A percentile compares a stretch with the other conserved stretches of the same genome.
phyloP scores from a whole-genome alignment of 2,329 filamentous ascomycete species.

The Fusarium coffeatum region DNA sequence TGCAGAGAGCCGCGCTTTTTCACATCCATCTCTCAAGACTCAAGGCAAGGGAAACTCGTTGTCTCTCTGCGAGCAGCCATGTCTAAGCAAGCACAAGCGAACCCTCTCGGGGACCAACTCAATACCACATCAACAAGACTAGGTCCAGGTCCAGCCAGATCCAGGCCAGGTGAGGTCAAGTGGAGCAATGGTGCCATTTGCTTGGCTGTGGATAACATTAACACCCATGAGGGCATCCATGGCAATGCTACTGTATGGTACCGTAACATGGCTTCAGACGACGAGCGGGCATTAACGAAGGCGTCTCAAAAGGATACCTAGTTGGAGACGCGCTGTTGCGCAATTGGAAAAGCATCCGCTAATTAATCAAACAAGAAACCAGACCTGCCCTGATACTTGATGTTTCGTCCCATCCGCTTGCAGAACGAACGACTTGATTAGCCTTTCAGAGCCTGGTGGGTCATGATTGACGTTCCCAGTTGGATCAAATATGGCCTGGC shows the following conservation, averaged over 20 bases:
- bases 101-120: constrained; percentile 30
- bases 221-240: constrained; percentile 31
- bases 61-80: constrained; percentile 12
- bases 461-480: constrained; percentile 30
- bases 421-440: constrained; percentile 41
- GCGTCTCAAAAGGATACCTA: constrained; percentile 26
- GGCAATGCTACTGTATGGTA: constrained; percentile 4
- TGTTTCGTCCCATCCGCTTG: constrained; percentile 29
- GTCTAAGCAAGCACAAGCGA: constrained; percentile 18
- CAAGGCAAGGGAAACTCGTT: background rate
- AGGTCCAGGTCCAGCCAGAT: constrained; percentile 33
- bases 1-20: background rate
- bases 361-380: constrained; percentile 13
- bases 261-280: constrained; percentile 9
- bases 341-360: constrained; percentile 34
- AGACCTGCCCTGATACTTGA: background rate
- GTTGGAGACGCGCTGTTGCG: constrained; percentile 18
- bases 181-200: constrained; percentile 47
- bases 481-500: constrained; percentile 28
- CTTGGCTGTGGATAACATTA: constrained; percentile 36
- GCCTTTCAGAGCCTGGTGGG: constrained; percentile 39
- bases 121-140: constrained; percentile 36
- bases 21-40: background rate
- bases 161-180: constrained; percentile 32
- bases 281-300: constrained; percentile 34